Base-by-base conservation (phyloP, 2,329 filamentous ascomycete genomes). In the Ramularia collo-cygni region DNA sequence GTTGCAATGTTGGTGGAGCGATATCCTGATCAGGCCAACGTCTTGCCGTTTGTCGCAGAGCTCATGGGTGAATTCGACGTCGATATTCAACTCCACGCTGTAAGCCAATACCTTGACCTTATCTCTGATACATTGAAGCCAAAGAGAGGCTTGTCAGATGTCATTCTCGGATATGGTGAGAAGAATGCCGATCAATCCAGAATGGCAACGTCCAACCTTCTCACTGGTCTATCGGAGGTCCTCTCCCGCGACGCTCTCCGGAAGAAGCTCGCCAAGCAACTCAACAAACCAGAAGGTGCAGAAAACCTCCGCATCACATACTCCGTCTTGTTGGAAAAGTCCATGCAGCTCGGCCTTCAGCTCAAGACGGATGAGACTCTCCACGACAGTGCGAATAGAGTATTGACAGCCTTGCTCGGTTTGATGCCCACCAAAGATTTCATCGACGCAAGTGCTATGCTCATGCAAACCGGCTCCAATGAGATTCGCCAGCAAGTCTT, bases 1-100 rank as follows among this genome's bases (percentile, higher is more conserved):
- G 66, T 94, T 35, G 83, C 85, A 42, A 89, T 96, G 76, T 76
- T 98, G 44, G 79, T 86, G n/a, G 87, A 95, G 59, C 83, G 84
- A 56, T 93, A 95, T 59, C 81, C 84, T 3, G 73, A 79, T n/a
- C 83, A 82, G 43, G 79, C 84, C 55, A 77, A 76, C 50, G 77
- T 92, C 27, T 67, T 81, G 28, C 75, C 75, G n/a, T 89, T 96
- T 61, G 74, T 85, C 43, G 75, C 77, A 2, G 81, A 87, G 29
- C 67, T 98, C 17, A 74, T 87, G 31, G 79, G 78, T 44, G 71
- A 77, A 26, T 92, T 93, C 57, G 72, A 75, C 34, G 79, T 85
- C 9, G 73, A 82, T 34, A 74, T 80, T n/a, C 87, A 94, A 57
- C 72, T 96, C 9, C 60, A 65, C 24, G 68, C 86, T 8, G 76